Base-by-base conservation (phyloP, 768 basidiomycete species). In the Phallus indusiatus region DNA sequence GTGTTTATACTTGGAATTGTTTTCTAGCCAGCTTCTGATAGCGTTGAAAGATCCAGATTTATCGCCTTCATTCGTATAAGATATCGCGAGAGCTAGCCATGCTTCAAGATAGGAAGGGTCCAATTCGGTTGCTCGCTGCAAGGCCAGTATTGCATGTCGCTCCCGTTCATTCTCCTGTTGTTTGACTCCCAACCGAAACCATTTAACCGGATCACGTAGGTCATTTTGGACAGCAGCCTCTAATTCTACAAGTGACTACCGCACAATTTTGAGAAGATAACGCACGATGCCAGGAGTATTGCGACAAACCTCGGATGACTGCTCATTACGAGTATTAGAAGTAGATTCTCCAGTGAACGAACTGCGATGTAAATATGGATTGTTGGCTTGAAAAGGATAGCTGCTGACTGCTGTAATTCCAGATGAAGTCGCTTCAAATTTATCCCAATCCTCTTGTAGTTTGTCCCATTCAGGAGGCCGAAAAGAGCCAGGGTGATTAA, bases 161-260 rank as follows among this genome's bases (percentile, higher is more conserved):
- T 99, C 96, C 16, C 94, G 84, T 70, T 99, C 96, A 69, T 94
- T 96, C 72, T 96, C 94, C 71, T 99, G 96, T 67, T 98, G 96
- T 71, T 90, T 94, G 53, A 99, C 85, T 22, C 96, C 96, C 53
- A 98, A 84, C 64, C 88, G 82, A 67, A 81, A 94, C 96, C 96
- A 99, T 9, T 85, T 86, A 36, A 72, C 64, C 4, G 88, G 83
- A 64, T 88, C 80, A 9, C 69, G 73, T 61, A 86, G 83, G 65
- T 93, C 81, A 46, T 78, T 80, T 67, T 95, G 90, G 14, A 95
- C 93, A 22, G 79, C 79, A 7, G 95, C 95, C 73, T 99, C 95
- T 12, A 92, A 76, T 69, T 93, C 87, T 33, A 97, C 75, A 9
- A 97, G 83, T 64, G 80, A 88, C 93, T 97, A 72, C 53, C 66